Evolutionary conservation across 1,284 basidiomycete genomes (phyloP).

Genomic region (Moesziomyces parantarcticus): DNA sequence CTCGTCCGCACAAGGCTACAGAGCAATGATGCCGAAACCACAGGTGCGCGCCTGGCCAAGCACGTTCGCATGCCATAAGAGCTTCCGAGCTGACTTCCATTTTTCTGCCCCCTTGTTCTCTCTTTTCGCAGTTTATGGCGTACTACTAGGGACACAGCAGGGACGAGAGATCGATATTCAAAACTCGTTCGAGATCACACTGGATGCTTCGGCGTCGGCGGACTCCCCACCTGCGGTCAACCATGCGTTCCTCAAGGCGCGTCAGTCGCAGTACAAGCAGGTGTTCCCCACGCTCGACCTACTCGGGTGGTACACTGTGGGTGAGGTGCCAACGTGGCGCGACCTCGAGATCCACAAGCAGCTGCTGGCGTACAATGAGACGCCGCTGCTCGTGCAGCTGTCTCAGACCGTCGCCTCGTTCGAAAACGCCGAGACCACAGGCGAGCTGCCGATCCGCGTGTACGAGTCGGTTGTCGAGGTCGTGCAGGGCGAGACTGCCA

Average conservation of each 20-base stretch:
- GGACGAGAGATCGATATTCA: constrained; percentile 95
- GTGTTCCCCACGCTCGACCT: constrained; percentile 96
- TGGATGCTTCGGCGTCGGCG: constrained; percentile 58
- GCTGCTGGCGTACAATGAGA: constrained; percentile 71
- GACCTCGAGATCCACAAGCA: constrained; percentile 86
- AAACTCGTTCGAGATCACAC: constrained; percentile 90
- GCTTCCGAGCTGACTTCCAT: neutral
- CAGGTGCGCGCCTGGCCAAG: constrained; percentile 1
- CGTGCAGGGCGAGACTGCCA: constrained; percentile 34
- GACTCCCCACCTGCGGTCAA: constrained; percentile 25
- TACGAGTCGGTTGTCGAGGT: constrained; percentile 61
- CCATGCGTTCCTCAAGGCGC: constrained; percentile 76
- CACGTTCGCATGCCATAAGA: too few relatives aligned
- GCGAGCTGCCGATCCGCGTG: constrained; percentile 55
- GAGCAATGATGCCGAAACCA: constrained; percentile 17
- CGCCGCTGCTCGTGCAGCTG: constrained; percentile 71
- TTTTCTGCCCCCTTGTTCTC: neutral
- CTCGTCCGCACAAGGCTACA: constrained; percentile 84
- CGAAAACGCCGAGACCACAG: constrained; percentile 32
- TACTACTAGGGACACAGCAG: constrained; percentile 90
- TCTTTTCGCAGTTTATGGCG: constrained; percentile 78
- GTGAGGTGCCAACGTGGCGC: constrained; percentile 75
- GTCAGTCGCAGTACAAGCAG: constrained; percentile 94
- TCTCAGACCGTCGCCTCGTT: constrained; percentile 62
- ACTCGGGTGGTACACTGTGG: constrained; percentile 95